phyloP scores from a whole-genome alignment of 352 stramenopile genomes.

The Phytophthora pseudosyringae region DNA sequence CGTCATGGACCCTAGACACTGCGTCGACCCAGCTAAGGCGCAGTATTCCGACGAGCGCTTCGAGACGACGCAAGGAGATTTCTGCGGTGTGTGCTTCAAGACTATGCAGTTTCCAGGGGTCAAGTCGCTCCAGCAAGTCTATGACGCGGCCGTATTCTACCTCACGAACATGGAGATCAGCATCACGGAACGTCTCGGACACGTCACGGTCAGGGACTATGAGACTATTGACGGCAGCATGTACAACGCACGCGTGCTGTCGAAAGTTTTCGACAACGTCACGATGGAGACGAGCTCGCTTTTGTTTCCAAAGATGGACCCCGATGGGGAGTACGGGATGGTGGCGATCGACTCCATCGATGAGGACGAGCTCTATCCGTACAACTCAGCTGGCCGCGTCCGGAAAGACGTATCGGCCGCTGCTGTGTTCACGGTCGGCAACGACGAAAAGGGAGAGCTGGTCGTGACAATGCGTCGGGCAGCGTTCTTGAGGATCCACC shows the following conservation, averaged over 20 bases:
- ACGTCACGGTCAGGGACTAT: constrained; percentile 37
- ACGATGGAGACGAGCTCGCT: constrained; percentile 39
- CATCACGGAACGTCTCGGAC: constrained; percentile 36
- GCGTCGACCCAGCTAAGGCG: constrained; percentile 20
- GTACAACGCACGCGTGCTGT: constrained; percentile 27
- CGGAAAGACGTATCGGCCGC: constrained; percentile 47
- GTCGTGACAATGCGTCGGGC: constrained; percentile 35
- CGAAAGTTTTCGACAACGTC: constrained; percentile 16
- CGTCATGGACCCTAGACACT: constrained; percentile 22
- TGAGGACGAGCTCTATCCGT: constrained; percentile 49
- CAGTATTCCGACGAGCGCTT: constrained; percentile 32
- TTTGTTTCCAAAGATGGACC: constrained; percentile 33
- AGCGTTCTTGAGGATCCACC: constrained; percentile 39
- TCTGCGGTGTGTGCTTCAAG: constrained; percentile 30
- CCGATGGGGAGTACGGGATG: constrained; percentile 22
- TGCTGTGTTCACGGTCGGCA: constrained; percentile 19
- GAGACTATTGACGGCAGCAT: constrained; percentile 23
- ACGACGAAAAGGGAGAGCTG: constrained; percentile 10
- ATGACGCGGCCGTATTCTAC: constrained; percentile 40
- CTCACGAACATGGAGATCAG: constrained; percentile 50
- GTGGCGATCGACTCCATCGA: constrained; percentile 44
- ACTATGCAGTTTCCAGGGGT: constrained; percentile 37
- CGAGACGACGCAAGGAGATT: constrained; percentile 33
- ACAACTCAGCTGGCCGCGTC: constrained; percentile 34
- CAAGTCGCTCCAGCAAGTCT: constrained; percentile 38